phyloP scores from a whole-genome alignment of 2,329 filamentous ascomycete genomes.

The Helicocarpus griseus region DNA sequence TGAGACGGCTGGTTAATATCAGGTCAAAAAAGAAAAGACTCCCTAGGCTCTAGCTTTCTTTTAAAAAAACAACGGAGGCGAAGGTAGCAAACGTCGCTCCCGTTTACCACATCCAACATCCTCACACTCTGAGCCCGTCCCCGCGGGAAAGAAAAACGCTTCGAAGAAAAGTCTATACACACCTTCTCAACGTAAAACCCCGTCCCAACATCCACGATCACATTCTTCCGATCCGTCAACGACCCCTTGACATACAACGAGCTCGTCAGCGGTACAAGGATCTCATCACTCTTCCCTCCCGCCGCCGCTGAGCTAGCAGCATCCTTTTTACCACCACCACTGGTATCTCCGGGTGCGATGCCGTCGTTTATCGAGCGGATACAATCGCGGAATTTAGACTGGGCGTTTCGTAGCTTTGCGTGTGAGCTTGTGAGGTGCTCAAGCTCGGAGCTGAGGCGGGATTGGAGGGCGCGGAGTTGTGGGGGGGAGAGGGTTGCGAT shows the following conservation, averaged over 20 bases:
- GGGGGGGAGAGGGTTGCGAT: conserved; percentile 70
- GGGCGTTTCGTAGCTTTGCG: conserved; percentile 77
- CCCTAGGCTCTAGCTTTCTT: background rate
- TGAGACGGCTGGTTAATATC: background rate
- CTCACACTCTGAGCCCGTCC: background rate
- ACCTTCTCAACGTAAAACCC: conserved; percentile 94
- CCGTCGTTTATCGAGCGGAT: conserved; percentile 62
- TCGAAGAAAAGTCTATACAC: conserved; percentile 10
- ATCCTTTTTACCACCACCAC: conserved; percentile 10
- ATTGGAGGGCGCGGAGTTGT: conserved; percentile 85
- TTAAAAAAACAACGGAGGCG: no score
- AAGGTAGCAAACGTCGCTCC: no score
- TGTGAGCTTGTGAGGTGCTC: conserved; percentile 89
- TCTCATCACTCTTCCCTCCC: conserved; percentile 29
- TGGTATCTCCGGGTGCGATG: conserved; percentile 24
- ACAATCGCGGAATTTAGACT: conserved; percentile 87
- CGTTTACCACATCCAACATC: no score
- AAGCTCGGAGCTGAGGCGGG: conserved; percentile 91
- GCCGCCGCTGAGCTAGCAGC: conserved; percentile 25
- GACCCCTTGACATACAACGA: conserved; percentile 87
- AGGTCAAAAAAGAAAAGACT: background rate
- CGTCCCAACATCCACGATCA: conserved; percentile 86
- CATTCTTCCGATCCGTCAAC: conserved; percentile 62
- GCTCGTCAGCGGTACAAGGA: conserved; percentile 89
- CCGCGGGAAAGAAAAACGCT: background rate